Base-by-base conservation (phyloP, 2,329 filamentous ascomycete species). In the Fusarium hainanense region DNA sequence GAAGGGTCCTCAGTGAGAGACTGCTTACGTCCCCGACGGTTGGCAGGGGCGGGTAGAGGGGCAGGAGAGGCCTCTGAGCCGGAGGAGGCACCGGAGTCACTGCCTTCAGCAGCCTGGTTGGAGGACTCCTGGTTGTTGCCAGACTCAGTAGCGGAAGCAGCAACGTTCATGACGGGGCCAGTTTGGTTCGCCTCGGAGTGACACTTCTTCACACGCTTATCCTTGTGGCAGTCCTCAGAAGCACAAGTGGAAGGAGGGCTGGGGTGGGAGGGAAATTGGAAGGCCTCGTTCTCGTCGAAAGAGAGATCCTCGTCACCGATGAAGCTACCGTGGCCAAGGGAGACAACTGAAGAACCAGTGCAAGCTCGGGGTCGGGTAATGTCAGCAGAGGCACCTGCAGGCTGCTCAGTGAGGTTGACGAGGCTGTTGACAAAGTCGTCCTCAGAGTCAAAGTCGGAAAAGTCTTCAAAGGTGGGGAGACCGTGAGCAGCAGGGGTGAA, bases 1-100 rank as follows among this genome's bases (percentile, higher is more conserved):
- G 93, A 97, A 2, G 96, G 96, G 77, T 99, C 96, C 77, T 98
- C 96, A 7, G 96, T 98, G 75, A 98, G 83, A 2, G 96, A 98
- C 84, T 99, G 96, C 90, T 99, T 99, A 82, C 96, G 94, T 64
- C 96, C 96, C 63, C 96, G 94, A 71, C 96, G 94, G 82, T 93
- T 97, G 74, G 92, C 88, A 12, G 92, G 91, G 11, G 85, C 83
- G 5, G 86, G 83, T 2, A 82, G 46, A 71, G 80, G 73, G 61
- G 78, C 73, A 82, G 77, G 81, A 78, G 72, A 80, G 73, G 73
- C 81, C 77, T 81, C 87, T 75, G 79, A 87, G 78, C 72, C 84
- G 68, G 81, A 79, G 14, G 81, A 80, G 60, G 74, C 78, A 43
- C 76, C 75, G 10, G 79, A 81, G 58, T 82, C 82, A 12, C 78